A percentile compares a stretch with the other conserved stretches of the same genome.
Evolutionary conservation across 2,329 filamentous ascomycete genomes (phyloP).

Genomic region (Coniochaeta prunicola): DNA sequence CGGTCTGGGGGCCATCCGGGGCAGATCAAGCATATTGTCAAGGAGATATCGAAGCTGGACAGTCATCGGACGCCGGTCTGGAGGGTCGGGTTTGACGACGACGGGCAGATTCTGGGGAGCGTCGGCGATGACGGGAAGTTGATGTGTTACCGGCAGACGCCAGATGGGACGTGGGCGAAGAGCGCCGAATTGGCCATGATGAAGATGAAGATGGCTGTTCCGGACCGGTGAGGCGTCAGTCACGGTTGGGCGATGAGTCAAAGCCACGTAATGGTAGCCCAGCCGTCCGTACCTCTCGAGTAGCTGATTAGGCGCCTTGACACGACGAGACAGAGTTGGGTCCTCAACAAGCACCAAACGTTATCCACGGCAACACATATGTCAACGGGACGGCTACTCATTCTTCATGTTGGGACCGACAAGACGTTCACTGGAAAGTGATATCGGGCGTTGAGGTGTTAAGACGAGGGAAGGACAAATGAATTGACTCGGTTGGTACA

Average conservation of each 20-base stretch:
- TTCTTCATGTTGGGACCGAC: no score
- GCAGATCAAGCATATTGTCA: slow-evolving; percentile 55
- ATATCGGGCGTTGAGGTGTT: no score
- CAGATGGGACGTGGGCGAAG: slow-evolving; percentile 50
- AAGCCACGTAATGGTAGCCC: not conserved
- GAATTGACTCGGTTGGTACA: no score
- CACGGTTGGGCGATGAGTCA: not conserved
- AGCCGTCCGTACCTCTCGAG: no score
- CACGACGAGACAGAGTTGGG: no score
- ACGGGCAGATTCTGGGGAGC: slow-evolving; percentile 66
- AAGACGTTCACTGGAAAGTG: no score
- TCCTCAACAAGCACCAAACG: no score
- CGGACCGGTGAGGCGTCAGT: slow-evolving; percentile 10
- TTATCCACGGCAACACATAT: no score
- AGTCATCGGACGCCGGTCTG: slow-evolving; percentile 66
- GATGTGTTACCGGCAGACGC: slow-evolving; percentile 53
- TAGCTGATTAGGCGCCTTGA: no score
- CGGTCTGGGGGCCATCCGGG: slow-evolving; percentile 53
- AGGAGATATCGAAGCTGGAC: slow-evolving; percentile 59
- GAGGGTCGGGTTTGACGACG: slow-evolving; percentile 63
- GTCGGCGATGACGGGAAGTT: slow-evolving; percentile 69
- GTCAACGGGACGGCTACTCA: no score
- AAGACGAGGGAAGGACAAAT: no score
- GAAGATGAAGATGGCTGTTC: slow-evolving; percentile 45
- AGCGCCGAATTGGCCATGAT: slow-evolving; percentile 53